These are phyloP conservation scores for Fusarium virguliforme DNA, from an alignment of 2,329 filamentous ascomycete species.

Conservation along the genomic window DNA sequence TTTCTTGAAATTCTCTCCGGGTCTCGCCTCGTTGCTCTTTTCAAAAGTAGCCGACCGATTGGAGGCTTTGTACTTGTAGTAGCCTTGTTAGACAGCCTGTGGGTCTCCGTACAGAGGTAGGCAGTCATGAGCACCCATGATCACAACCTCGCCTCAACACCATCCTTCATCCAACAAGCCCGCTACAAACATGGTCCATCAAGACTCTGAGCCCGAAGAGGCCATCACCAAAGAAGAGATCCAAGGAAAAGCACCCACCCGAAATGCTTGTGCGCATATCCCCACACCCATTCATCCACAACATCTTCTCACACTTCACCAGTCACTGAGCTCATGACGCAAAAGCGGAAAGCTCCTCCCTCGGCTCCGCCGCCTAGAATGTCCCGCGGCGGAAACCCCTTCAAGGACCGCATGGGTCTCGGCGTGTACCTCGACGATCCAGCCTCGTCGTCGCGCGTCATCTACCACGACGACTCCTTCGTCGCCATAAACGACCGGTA, in stretches of 20 bases:
- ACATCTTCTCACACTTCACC: conserved; percentile 27
- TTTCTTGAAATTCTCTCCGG: no score
- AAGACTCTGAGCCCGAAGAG: conserved; percentile 56
- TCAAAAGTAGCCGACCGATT: no score
- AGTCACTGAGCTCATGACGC: conserved; percentile 57
- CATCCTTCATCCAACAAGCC: background rate
- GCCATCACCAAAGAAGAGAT: conserved; percentile 63
- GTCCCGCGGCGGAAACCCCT: conserved; percentile 52
- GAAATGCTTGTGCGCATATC: conserved; percentile 64
- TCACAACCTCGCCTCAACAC: conserved; percentile 17
- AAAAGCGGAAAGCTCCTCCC: conserved; percentile 55
- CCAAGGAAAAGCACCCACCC: conserved; percentile 52
- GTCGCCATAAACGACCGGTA: conserved; percentile 87
- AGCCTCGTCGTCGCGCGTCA: conserved; percentile 70
- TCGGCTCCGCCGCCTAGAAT: conserved; percentile 35
- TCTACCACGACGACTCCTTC: conserved; percentile 78
- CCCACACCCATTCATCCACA: background rate
- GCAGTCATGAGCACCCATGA: conserved; percentile 25
- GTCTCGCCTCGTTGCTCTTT: no score
- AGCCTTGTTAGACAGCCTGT: background rate
- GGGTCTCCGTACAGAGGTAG: conserved; percentile 14
- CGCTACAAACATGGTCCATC: conserved; percentile 37
- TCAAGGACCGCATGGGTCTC: conserved; percentile 73
- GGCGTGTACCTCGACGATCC: conserved; percentile 78
- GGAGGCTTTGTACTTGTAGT: background rate